Evolutionary conservation across 176 grass and related monocot species (phyloP).

Genomic region (Aegilops tauschii): DNA sequence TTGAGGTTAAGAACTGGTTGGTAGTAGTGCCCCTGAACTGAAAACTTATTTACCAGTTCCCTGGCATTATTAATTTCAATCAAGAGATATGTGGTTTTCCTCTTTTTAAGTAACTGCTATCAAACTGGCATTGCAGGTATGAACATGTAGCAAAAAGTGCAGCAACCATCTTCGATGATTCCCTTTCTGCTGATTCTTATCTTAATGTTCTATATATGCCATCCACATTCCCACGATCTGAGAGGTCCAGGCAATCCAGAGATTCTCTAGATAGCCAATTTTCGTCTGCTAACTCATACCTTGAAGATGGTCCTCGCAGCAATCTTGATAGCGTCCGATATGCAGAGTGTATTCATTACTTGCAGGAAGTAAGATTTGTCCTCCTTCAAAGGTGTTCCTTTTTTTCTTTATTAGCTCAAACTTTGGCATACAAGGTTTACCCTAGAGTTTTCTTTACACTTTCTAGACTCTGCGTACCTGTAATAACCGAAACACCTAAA

Average conservation of each 20-base stretch:
- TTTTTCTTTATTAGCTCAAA: constrained; percentile 22
- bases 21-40: background rate
- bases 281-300: constrained; percentile 38
- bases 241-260: constrained; percentile 60
- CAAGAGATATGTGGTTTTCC: background rate
- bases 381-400: background rate
- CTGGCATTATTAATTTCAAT: background rate
- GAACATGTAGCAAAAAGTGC: constrained; percentile 93
- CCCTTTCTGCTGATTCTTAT: constrained; percentile 96
- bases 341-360: constrained; percentile 87
- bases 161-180: constrained; percentile 88
- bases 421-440: constrained; percentile 1
- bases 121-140: constrained; percentile 63
- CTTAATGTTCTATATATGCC: constrained; percentile 95
- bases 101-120: constrained; percentile 25
- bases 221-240: constrained; percentile 88
- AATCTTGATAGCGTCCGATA: constrained; percentile 84
- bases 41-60: background rate
- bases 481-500: background rate
- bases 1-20: constrained; percentile 9
- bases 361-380: constrained; percentile 84
- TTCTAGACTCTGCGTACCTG: background rate
- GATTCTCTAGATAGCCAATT: constrained; percentile 49
- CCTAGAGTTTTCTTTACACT: constrained; percentile 9
- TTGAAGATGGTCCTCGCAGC: constrained; percentile 77